These are phyloP conservation scores for Asterionellopsis glacialis DNA, from an alignment of 108 stramenopile genomes.

Conservation along the genomic window DNA sequence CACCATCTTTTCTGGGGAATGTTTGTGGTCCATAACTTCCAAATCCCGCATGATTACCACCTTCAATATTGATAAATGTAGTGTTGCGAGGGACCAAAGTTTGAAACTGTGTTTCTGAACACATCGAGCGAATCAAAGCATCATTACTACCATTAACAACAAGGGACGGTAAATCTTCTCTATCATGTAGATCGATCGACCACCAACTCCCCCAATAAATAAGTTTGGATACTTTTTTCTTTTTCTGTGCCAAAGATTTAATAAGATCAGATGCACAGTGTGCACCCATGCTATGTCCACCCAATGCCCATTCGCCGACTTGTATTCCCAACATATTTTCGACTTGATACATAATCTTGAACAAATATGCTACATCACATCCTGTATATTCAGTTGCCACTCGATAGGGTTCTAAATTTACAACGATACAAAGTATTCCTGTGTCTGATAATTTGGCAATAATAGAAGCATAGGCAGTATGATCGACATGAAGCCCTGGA, in stretches of 20 bases:
- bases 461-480: constrained; percentile 53
- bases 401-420: constrained; percentile 36
- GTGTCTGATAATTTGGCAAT: constrained; percentile 40
- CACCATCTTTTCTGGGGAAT: constrained; percentile 17
- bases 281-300: constrained; percentile 54
- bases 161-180: background rate
- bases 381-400: constrained; percentile 7
- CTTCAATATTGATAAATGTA: constrained; percentile 8
- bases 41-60: constrained; percentile 37
- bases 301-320: constrained; percentile 47
- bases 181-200: background rate
- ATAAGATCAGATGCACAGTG: constrained; percentile 6
- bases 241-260: background rate
- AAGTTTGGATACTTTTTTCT: background rate
- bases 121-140: constrained; percentile 1
- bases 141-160: constrained; percentile 1
- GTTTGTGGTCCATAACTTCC: constrained; percentile 27
- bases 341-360: constrained; percentile 15
- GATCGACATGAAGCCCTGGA: constrained; percentile 58
- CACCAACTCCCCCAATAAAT: background rate
- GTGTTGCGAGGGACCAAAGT: background rate
- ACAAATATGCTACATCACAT: constrained; percentile 27
- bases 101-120: background rate
- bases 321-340: constrained; percentile 15
- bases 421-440: constrained; percentile 50